These are phyloP conservation scores for Cercospora brassicicola DNA, from an alignment of 2,329 filamentous ascomycete species.

Conservation along the genomic window DNA sequence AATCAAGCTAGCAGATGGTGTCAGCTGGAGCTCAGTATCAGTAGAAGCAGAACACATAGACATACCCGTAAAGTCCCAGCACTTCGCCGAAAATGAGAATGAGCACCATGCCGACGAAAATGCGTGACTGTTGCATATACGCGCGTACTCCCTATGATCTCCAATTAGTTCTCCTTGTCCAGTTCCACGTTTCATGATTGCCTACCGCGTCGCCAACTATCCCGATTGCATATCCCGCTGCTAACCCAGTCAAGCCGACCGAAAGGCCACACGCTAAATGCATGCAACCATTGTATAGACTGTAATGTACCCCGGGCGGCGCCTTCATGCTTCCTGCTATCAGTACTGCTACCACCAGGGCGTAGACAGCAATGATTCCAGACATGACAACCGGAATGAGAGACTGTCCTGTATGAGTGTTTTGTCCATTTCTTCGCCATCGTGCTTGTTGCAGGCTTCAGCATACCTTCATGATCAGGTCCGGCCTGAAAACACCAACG, in stretches of 20 bases:
- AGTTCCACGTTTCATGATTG: conserved; percentile 14
- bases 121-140: conserved; percentile 93
- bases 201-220: conserved; percentile 85
- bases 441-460: conserved; percentile 17
- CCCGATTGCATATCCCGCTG: conserved; percentile 94
- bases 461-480: conserved; percentile 84
- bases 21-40: neutral
- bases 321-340: conserved; percentile 87
- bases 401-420: conserved; percentile 55
- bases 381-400: conserved; percentile 94
- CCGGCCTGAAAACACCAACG: conserved; percentile 79
- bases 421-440: neutral
- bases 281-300: conserved; percentile 88
- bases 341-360: conserved; percentile 92
- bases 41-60: conserved; percentile 15
- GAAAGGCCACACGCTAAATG: conserved; percentile 88
- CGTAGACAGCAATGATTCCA: conserved; percentile 97
- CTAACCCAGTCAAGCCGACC: conserved; percentile 87
- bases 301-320: conserved; percentile 68
- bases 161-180: conserved; percentile 2
- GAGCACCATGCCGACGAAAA: conserved; percentile 98
- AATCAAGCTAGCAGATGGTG: conserved; percentile 64
- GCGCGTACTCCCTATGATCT: conserved; percentile 69
- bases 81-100: conserved; percentile 99
- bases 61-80: conserved; percentile 90